A percentile compares a stretch with the other conserved stretches of the same genome.
These are phyloP conservation scores for Dalbergia cochinchinensis DNA, from an alignment of 306 rosid species.

Conservation along the genomic window DNA sequence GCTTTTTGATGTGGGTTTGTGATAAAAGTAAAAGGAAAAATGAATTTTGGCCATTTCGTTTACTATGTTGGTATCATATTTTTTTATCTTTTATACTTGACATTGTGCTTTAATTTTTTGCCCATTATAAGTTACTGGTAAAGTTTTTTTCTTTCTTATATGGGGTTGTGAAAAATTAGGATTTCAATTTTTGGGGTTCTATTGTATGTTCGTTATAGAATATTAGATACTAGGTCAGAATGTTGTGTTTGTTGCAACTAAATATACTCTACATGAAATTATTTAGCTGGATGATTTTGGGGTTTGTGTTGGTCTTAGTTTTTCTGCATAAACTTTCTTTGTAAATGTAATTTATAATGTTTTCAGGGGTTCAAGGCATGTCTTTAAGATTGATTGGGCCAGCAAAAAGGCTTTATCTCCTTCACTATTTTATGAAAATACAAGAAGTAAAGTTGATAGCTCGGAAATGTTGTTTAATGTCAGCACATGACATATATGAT, in stretches of 20 bases:
- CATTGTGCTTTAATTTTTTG: not conserved
- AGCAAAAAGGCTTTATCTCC: too few relatives aligned
- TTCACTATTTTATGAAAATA: too few relatives aligned
- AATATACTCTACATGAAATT: not conserved
- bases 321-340: not conserved
- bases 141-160: constrained; percentile 24
- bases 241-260: constrained; percentile 16
- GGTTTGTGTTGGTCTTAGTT: constrained; percentile 21
- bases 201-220: not conserved
- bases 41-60: not conserved
- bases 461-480: too few relatives aligned
- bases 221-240: not conserved
- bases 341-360: too few relatives aligned
- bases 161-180: not conserved
- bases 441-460: too few relatives aligned
- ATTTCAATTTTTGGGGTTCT: not conserved
- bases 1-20: not conserved
- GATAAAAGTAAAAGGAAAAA: too few relatives aligned
- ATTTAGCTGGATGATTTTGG: not conserved
- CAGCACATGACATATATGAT: too few relatives aligned
- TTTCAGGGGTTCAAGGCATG: too few relatives aligned
- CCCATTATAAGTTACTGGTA: not conserved
- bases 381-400: too few relatives aligned
- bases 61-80: not conserved
- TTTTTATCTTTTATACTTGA: too few relatives aligned